phyloP scores from a whole-genome alignment of 441 rosid genomes.

The Kokia cookei region DNA sequence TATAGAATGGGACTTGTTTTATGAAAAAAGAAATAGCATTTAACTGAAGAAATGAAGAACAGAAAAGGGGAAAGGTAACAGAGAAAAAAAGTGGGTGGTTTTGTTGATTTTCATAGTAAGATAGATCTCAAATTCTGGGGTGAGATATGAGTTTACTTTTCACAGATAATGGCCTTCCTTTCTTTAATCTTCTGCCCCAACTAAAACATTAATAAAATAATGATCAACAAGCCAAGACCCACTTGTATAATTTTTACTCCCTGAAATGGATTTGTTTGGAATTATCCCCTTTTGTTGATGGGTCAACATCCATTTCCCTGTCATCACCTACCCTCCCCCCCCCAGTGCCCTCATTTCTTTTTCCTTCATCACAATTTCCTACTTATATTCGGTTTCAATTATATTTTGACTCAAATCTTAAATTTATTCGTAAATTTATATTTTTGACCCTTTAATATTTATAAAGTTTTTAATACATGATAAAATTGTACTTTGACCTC shows the following conservation, averaged over 20 bases:
- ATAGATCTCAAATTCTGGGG: not conserved
- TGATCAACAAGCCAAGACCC: slow-evolving; percentile 24
- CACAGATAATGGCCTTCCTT: slow-evolving; percentile 9
- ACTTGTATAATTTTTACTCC: slow-evolving; percentile 22
- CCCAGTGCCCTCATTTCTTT: slow-evolving; percentile 66
- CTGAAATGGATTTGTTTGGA: slow-evolving; percentile 69
- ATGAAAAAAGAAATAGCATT: not conserved
- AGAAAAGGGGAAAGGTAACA: not conserved
- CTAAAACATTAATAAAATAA: slow-evolving; percentile 30
- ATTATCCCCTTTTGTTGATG: slow-evolving; percentile 78
- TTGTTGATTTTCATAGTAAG: slow-evolving; percentile 4
- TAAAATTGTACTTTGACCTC: rapidly evolving
- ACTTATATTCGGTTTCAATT: not conserved
- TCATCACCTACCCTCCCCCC: slow-evolving; percentile 73
- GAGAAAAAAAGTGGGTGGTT: not conserved
- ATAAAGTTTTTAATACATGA: too few relatives aligned
- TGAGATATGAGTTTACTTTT: slow-evolving; percentile 17
- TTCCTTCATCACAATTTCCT: slow-evolving; percentile 42
- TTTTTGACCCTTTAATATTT: too few relatives aligned
- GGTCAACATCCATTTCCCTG: slow-evolving; percentile 85
- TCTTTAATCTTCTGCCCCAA: slow-evolving; percentile 13
- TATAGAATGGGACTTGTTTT: not conserved
- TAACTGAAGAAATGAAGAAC: not conserved
- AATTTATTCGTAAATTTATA: not conserved
- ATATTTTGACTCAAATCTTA: too few relatives aligned